A percentile compares a stretch with the other conserved stretches of the same genome.
These are phyloP conservation scores for Solanum lignicaule DNA, from an alignment of 257 asterid genomes.

Conservation along the genomic window DNA sequence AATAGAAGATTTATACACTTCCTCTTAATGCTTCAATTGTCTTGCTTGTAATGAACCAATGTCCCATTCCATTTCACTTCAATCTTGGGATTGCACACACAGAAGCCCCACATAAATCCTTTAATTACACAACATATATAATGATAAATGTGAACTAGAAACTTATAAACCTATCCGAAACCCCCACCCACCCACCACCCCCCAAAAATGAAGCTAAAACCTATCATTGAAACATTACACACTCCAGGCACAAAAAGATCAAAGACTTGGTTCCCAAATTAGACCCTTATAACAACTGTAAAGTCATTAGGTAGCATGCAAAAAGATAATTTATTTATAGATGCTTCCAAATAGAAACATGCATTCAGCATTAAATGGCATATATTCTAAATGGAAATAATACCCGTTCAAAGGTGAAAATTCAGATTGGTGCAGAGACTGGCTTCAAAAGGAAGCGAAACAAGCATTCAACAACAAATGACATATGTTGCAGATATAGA, in stretches of 20 bases:
- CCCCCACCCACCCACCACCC: background rate
- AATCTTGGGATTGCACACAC: background rate
- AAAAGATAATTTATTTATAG: background rate
- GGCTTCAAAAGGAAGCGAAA: background rate
- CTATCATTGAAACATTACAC: background rate
- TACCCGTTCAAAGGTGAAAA: background rate
- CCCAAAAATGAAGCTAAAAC: background rate
- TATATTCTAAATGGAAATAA: background rate
- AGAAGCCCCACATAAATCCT: background rate
- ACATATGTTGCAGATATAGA: background rate
- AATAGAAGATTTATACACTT: background rate
- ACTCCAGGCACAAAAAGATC: background rate
- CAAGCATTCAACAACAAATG: background rate
- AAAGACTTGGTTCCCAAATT: background rate
- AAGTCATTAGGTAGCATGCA: background rate
- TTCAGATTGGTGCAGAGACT: background rate
- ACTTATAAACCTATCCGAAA: background rate
- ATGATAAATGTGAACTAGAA: background rate
- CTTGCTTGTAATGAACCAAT: background rate
- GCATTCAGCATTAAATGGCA: background rate
- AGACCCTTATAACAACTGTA: background rate
- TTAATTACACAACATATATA: background rate
- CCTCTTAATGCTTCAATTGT: background rate
- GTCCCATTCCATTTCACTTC: background rate
- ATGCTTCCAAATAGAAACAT: background rate